These are phyloP conservation scores for Coemansia sp. DNA, from an alignment of 192 early-diverging fungal genomes.

Conservation along the genomic window DNA sequence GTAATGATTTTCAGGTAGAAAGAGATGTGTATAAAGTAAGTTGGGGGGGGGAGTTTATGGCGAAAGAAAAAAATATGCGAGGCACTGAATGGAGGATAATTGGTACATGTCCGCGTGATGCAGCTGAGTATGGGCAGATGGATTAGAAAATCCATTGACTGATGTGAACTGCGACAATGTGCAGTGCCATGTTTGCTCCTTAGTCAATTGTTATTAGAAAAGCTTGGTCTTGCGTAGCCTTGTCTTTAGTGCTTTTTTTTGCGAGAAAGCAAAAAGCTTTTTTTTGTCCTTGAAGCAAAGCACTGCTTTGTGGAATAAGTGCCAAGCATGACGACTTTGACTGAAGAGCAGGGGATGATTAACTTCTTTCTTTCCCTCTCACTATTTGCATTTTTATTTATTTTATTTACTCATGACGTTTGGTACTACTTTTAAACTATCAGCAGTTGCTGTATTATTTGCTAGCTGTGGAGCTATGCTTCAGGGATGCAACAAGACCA, in stretches of 20 bases:
- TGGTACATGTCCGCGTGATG: constrained; percentile 4
- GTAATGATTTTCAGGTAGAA: not conserved
- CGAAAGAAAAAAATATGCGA: not conserved
- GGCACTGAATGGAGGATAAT: not conserved
- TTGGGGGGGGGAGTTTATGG: too few relatives aligned
- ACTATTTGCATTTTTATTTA: not conserved
- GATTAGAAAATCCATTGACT: not conserved
- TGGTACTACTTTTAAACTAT: not conserved
- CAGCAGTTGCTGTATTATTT: not conserved
- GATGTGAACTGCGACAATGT: not conserved
- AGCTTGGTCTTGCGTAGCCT: not conserved
- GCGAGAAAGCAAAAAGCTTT: not conserved
- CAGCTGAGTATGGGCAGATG: not conserved
- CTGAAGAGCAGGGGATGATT: not conserved
- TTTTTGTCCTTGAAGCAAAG: not conserved
- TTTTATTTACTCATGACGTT: not conserved
- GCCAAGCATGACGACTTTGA: not conserved
- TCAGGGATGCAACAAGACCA: constrained; percentile 27
- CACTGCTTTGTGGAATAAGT: not conserved
- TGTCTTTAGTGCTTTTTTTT: not conserved
- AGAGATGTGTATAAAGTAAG: not conserved
- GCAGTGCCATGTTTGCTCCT: too few relatives aligned
- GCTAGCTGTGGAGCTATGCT: constrained; percentile 1
- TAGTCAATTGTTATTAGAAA: not conserved
- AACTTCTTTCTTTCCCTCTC: not conserved